Percentiles rank a stretch among this genome's conserved stretches.
phyloP scores from a whole-genome alignment of 2,329 filamentous ascomycete genomes.

The Thelonectria discophora region DNA sequence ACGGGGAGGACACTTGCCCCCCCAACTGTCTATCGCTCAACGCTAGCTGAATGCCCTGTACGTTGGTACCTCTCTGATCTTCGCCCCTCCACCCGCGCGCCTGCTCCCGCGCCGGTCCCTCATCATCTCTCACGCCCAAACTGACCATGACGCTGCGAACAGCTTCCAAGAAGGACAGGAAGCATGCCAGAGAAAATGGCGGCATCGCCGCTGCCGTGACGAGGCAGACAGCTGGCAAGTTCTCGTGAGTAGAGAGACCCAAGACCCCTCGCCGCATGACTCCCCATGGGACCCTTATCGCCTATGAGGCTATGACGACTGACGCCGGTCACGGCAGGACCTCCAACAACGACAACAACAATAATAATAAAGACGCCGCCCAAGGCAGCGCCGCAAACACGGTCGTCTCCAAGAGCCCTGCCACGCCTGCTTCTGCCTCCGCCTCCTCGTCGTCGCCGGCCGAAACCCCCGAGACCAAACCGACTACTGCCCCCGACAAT shows the following conservation, averaged over 20 bases:
- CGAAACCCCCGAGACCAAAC: constrained; percentile 57
- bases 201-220: constrained; percentile 63
- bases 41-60: constrained; percentile 51
- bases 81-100: constrained; percentile 28
- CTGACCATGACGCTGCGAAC: constrained; percentile 41
- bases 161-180: constrained; percentile 62
- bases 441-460: constrained; percentile 55
- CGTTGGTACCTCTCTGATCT: constrained; percentile 31
- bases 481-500: constrained; percentile 53
- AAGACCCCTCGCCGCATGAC: constrained; percentile 41
- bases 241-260: constrained; percentile 53
- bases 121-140: constrained; percentile 23
- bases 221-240: constrained; percentile 61
- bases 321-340: constrained; percentile 26
- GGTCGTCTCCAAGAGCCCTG: constrained; percentile 47
- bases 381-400: constrained; percentile 44
- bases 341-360: constrained; percentile 45
- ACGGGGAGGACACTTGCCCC: constrained; percentile 47
- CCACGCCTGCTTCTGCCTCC: constrained; percentile 42
- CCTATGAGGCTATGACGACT: constrained; percentile 8
- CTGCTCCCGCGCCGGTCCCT: constrained; percentile 27
- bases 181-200: constrained; percentile 63
- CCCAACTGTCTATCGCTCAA: constrained; percentile 35
- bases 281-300: constrained; percentile 30
- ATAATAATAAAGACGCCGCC: constrained; percentile 42